These are phyloP conservation scores for Hypoxylon sp. DNA, from an alignment of 2,329 filamentous ascomycete species.

Conservation along the genomic window DNA sequence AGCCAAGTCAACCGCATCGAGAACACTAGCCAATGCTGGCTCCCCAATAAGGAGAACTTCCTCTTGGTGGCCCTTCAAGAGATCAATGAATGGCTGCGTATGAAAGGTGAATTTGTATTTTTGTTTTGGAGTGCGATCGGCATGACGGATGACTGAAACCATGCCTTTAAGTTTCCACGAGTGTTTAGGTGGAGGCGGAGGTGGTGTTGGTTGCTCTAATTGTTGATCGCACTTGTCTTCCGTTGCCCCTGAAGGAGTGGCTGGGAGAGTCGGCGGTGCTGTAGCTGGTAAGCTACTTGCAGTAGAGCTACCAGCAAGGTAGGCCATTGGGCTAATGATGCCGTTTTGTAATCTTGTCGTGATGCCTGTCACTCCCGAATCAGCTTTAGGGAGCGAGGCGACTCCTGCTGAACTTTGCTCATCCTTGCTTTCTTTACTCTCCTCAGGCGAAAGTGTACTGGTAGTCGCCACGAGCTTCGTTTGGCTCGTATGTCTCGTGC, in stretches of 20 bases:
- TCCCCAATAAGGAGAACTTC: slow-evolving; percentile 96
- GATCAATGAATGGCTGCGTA: slow-evolving; percentile 93
- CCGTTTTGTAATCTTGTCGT: slow-evolving; percentile 57
- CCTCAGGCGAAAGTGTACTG: slow-evolving; percentile 39
- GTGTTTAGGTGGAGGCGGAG: slow-evolving; percentile 83
- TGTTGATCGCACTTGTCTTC: slow-evolving; percentile 50
- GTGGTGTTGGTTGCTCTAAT: slow-evolving; percentile 65
- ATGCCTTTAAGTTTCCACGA: slow-evolving; percentile 99
- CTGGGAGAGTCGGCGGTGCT: slow-evolving; percentile 57
- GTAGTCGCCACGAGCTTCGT: slow-evolving; percentile 40
- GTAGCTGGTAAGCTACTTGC: slow-evolving; percentile 56
- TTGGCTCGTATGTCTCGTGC: slow-evolving; percentile 40
- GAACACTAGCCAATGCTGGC: slow-evolving; percentile 88
- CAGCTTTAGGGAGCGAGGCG: slow-evolving; percentile 47
- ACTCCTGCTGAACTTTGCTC: slow-evolving; percentile 42
- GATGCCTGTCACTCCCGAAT: slow-evolving; percentile 46
- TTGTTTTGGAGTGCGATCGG: slow-evolving; percentile 97
- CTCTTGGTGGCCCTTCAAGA: slow-evolving; percentile 95
- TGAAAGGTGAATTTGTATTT: slow-evolving; percentile 99
- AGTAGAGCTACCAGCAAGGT: slow-evolving; percentile 54
- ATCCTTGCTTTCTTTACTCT: slow-evolving; percentile 45
- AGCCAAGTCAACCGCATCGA: slow-evolving; percentile 87
- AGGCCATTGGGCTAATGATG: slow-evolving; percentile 55
- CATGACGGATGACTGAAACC: slow-evolving; percentile 95
- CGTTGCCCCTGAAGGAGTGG: slow-evolving; percentile 57